A percentile compares a stretch with the other conserved stretches of the same genome.
Conservation (phyloP, 306 rosid species). For the Trifolium subterraneum region DNA sequence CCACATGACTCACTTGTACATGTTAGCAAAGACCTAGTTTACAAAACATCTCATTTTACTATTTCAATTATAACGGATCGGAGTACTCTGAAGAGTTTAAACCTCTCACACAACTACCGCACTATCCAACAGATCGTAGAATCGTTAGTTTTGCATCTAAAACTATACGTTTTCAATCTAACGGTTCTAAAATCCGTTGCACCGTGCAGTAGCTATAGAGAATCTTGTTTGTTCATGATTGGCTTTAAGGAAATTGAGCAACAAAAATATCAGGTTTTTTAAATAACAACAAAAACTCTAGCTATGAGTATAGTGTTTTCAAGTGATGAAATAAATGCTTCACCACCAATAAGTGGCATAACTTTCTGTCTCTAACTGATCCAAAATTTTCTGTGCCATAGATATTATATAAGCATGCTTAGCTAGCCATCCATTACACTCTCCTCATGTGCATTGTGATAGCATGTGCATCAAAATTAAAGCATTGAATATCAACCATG, state of each 20-base stretch:
- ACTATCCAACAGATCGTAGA: no score
- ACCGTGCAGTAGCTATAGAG: neutral
- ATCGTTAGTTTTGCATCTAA: no score
- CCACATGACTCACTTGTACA: no score
- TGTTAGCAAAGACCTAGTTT: no score
- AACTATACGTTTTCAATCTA: neutral
- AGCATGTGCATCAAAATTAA: conserved; percentile 6
- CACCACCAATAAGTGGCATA: neutral
- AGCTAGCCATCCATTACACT: neutral
- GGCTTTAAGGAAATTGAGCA: neutral
- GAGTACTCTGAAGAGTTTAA: no score
- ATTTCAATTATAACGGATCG: no score
- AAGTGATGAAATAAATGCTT: conserved; percentile 11
- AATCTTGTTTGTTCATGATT: neutral
- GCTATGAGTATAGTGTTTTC: neutral
- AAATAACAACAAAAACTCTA: neutral
- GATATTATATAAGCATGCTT: neutral
- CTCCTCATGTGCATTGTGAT: neutral
- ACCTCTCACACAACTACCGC: no score
- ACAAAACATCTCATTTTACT: no score
- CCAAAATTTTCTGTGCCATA: conserved; percentile 12
- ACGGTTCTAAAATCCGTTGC: neutral
- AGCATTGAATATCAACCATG: conserved; percentile 7
- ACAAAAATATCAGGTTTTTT: neutral
- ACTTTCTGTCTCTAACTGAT: conserved; percentile 13